Conservation (phyloP, 2,329 filamentous ascomycete species). For the Trichoderma sp. region DNA sequence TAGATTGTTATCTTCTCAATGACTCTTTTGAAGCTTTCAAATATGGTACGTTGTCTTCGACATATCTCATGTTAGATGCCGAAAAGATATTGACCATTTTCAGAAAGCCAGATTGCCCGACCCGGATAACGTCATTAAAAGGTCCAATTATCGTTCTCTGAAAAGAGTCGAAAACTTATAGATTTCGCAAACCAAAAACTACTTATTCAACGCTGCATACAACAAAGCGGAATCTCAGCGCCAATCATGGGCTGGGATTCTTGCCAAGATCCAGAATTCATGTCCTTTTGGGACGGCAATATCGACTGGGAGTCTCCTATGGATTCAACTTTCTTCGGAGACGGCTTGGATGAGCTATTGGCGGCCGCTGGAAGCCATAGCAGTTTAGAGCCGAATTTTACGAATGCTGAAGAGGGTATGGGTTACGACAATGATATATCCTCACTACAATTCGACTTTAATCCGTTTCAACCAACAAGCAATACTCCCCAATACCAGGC, state of each 20-base stretch:
- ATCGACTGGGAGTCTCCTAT: background rate
- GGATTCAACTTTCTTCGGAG: background rate
- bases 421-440: background rate
- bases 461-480: background rate
- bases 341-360: background rate
- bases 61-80: background rate
- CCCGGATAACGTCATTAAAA: conserved; percentile 5
- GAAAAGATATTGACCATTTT: background rate
- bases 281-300: background rate
- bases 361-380: background rate
- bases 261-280: background rate
- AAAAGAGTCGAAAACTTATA: background rate
- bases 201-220: background rate
- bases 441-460: background rate
- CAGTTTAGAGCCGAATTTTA: background rate
- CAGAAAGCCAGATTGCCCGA: background rate
- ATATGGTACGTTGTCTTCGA: background rate
- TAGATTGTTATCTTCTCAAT: background rate
- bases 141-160: background rate
- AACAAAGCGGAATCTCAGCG: background rate
- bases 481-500: background rate
- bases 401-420: too few relatives aligned
- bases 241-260: background rate
- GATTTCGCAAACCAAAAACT: background rate
- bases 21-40: background rate